These are phyloP conservation scores for Auriscalpium vulgare DNA, from an alignment of 768 basidiomycete species.

Conservation along the genomic window DNA sequence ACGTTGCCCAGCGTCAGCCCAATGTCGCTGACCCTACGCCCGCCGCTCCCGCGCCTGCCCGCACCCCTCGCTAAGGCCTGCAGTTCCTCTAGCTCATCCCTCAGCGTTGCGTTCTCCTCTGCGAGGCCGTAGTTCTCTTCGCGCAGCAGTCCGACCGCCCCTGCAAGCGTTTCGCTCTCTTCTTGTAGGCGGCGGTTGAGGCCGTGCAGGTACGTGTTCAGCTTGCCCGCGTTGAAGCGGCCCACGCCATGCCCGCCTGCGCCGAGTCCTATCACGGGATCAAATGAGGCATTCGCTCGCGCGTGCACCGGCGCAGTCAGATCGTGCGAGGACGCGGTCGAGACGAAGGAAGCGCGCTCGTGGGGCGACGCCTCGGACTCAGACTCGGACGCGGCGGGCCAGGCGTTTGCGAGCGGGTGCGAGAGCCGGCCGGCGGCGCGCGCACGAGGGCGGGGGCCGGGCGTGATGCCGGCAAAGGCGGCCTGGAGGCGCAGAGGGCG, in stretches of 20 bases:
- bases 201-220: constrained; percentile 81
- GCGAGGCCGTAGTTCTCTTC: constrained; percentile 18
- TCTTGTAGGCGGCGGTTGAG: constrained; percentile 77
- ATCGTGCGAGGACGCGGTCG: constrained; percentile 84
- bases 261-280: constrained; percentile 71
- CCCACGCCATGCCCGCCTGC: constrained; percentile 60
- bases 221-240: constrained; percentile 75
- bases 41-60: constrained; percentile 27
- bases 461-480: constrained; percentile 59
- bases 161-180: constrained; percentile 67
- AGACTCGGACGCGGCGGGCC: constrained; percentile 19
- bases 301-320: constrained; percentile 53
- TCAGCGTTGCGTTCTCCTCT: constrained; percentile 9
- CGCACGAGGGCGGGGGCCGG: constrained; percentile 41
- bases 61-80: constrained; percentile 12
- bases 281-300: constrained; percentile 83
- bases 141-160: constrained; percentile 49
- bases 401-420: constrained; percentile 59
- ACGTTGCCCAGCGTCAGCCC: constrained; percentile 51
- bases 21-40: constrained; percentile 42
- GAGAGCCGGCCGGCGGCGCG: constrained; percentile 37
- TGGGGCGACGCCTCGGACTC: constrained; percentile 28
- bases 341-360: constrained; percentile 64
- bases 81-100: constrained; percentile 13
- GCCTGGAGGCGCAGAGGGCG: constrained; percentile 29